Conservation (phyloP, 2,329 filamentous ascomycete genomes). For the Ophiobolus disseminans region DNA sequence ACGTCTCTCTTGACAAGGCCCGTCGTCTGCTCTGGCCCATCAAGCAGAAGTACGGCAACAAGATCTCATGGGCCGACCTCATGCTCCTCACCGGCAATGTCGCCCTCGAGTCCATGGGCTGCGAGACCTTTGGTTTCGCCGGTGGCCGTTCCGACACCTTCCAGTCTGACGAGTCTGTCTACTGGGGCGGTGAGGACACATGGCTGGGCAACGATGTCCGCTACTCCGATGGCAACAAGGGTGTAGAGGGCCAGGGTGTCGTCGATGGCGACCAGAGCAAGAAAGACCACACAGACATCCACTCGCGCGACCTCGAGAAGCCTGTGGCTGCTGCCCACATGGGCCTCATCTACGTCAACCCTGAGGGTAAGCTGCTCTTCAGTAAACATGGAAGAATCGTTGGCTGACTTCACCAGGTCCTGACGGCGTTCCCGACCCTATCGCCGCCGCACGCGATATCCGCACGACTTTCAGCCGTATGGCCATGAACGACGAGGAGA, state of each 20-base stretch:
- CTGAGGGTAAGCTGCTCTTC: conserved; percentile 56
- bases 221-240: conserved; percentile 63
- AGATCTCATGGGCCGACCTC: conserved; percentile 82
- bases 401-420: conserved; percentile 58
- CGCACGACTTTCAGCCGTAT: conserved; percentile 77
- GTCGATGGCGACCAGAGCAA: conserved; percentile 43
- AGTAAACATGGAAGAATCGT: background rate
- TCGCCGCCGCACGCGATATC: conserved; percentile 74
- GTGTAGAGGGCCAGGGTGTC: conserved; percentile 51
- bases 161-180: conserved; percentile 77
- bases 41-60: conserved; percentile 85
- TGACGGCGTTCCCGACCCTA: conserved; percentile 72
- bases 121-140: conserved; percentile 76
- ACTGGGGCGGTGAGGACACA: conserved; percentile 79
- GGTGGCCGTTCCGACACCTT: conserved; percentile 75
- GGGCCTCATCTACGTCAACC: conserved; percentile 84
- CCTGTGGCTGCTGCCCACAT: conserved; percentile 74
- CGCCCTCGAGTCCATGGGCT: conserved; percentile 77
- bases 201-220: conserved; percentile 78
- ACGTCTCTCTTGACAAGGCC: conserved; percentile 79
- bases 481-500: conserved; percentile 86
- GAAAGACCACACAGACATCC: conserved; percentile 44
- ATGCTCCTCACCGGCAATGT: conserved; percentile 76
- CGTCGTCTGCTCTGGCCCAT: conserved; percentile 80
- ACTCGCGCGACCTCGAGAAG: conserved; percentile 69